Base-by-base conservation (phyloP, 2,329 filamentous ascomycete species). In the Karstenula rhodostoma region DNA sequence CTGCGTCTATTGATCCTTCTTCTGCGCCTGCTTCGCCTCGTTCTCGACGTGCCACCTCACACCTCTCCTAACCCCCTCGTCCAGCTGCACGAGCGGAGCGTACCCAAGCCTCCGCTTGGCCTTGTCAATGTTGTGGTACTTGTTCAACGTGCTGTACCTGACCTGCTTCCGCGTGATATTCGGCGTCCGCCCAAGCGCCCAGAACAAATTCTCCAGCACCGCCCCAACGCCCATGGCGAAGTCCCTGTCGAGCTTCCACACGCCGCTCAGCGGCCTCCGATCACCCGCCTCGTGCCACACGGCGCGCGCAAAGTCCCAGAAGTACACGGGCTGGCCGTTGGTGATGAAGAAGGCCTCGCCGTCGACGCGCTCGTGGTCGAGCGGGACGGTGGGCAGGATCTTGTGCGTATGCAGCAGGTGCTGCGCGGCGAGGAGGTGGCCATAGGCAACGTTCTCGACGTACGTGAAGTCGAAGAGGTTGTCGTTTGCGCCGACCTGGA, bases 111-210 rank as follows among this genome's bases (percentile, higher is more conserved):
- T 82, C 68, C 76, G 81, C 83, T 87, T 90, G 58, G 91, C 91
- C 84, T 94, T 94, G 60, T 82, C 81, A 73, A 93, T 92, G 79
- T 88, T 88, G 78, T 91, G 93, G 79, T 93, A 94, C 59, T 91
- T 84, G 59, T 88, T 90, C 88, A 93, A 91, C 75, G 86, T 89
- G 72, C 87, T 87, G 76, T 89, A 92, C 66, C 85, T 81, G 62
- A 91, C 81, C 66, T 82, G 78, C 59, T 79, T 77, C 60, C 78
- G 67, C 12, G 79, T 82, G 66, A 84, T 57, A 51, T 81, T 83
- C 17, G 82, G 82, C 64, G 76, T 81, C 66, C 73, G 74, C 8
- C 81, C 81, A 33, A 81, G 49, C 9, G 78, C 54, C 78, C 81
- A 82, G 66, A 80, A 83, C 3, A 80, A 63, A 71, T 74, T 80